Base-by-base conservation (phyloP, 2,329 filamentous ascomycete species). In the Cordyceps militaris region DNA sequence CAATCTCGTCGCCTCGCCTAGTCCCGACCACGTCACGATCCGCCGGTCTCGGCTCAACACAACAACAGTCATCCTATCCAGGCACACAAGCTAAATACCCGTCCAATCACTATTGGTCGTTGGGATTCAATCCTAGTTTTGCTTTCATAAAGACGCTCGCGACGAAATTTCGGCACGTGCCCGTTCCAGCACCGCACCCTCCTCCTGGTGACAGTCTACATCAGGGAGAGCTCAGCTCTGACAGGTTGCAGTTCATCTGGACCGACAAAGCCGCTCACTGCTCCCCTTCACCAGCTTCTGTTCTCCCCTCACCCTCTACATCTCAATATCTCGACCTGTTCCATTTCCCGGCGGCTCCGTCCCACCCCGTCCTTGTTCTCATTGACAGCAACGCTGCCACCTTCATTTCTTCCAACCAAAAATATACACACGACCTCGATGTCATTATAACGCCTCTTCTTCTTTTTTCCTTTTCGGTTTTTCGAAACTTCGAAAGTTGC, bases 361-460 rank as follows among this genome's bases (percentile, higher is more conserved):
- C 67, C 66, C 62, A 63, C 63, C 65, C 63, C 65, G 63, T 61
- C 63, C 49, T 55, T 59, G 9, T 50, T 57, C 36, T 59, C 40
- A 42, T 56, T 58, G 56, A 61, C 61, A 61, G 28, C 56, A 54
- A 57, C 32, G 44, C 34, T 64, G 63, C 63, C 61, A 61, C 63
- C 66, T 63, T 65, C 68, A 65, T 64, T 58, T 54, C 36, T 44
- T 48, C 23, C 19, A 36, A 13, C 8, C 62, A 69, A 61, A 56
- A 59, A 42, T 36, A 55, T 36, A 56, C 32, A 60, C 53, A 58
- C 58, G 51, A 61, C 66, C 64, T 69, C 68, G 67, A 76, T 76
- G 74, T 75, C 68, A 67, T 69, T 63, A 71, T 76, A 76, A 76
- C 74, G 74, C 73, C 67, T 67, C 53, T 65, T 64, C 61, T 66